A percentile compares a stretch with the other conserved stretches of the same genome.
phyloP scores from a whole-genome alignment of 176 grass and related monocot species.

The Aegilops speltoides region DNA sequence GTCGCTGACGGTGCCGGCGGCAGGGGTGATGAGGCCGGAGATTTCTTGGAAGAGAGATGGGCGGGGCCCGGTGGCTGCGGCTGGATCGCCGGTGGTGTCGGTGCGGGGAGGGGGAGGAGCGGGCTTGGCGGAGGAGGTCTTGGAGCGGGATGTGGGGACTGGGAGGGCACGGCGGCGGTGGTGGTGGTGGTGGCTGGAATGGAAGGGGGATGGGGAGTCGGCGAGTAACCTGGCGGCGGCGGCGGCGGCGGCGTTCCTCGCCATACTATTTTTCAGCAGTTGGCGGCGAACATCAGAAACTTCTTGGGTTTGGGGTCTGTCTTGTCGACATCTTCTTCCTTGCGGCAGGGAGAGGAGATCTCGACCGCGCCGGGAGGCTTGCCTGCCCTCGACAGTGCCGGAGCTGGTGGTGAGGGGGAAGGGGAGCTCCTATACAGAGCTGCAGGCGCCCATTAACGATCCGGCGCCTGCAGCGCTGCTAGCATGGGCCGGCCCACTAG shows the following conservation, averaged over 20 bases:
- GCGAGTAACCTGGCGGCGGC: conserved; percentile 6
- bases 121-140: conserved; percentile 11
- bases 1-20: not conserved
- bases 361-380: too few relatives aligned
- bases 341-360: too few relatives aligned
- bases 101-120: not conserved
- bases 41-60: conserved; percentile 43
- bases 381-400: too few relatives aligned
- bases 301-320: not conserved
- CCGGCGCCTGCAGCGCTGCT: too few relatives aligned
- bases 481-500: too few relatives aligned
- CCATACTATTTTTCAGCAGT: conserved; percentile 5
- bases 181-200: not conserved
- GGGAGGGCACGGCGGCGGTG: not conserved
- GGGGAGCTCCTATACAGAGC: too few relatives aligned
- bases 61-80: not conserved
- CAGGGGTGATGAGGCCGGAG: conserved; percentile 7
- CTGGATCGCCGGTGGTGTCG: not conserved
- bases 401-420: too few relatives aligned
- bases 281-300: not conserved
- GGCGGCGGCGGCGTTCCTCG: conserved; percentile 25
- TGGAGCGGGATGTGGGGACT: not conserved
- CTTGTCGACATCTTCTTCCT: too few relatives aligned
- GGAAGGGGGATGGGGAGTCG: not conserved
- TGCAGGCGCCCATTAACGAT: too few relatives aligned